phyloP scores from a whole-genome alignment of 108 stramenopile genomes.

The Cyclotella baltica region DNA sequence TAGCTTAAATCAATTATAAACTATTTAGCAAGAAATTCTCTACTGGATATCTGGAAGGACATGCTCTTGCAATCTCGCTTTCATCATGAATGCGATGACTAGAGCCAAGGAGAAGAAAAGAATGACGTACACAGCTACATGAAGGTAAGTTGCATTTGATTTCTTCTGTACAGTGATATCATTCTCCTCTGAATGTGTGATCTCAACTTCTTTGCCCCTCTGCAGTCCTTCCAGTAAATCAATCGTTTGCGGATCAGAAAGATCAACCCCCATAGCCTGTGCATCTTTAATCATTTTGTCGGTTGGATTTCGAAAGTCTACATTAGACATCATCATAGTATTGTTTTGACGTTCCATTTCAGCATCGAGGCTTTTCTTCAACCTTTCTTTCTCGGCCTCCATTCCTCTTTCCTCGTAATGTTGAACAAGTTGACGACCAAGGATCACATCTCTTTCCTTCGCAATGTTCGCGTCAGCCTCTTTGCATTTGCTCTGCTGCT shows the following conservation, averaged over 20 bases:
- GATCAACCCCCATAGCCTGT: constrained; percentile 44
- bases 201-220: background rate
- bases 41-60: too few species aligned
- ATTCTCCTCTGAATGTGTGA: background rate
- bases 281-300: constrained; percentile 43
- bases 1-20: too few species aligned
- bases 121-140: too few species aligned
- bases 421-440: constrained; percentile 25
- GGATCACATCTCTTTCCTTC: constrained; percentile 25
- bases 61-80: too few species aligned
- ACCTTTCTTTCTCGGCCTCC: constrained; percentile 24
- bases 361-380: constrained; percentile 32
- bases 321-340: background rate
- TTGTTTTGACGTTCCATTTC: background rate
- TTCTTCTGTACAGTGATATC: background rate
- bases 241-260: constrained; percentile 29
- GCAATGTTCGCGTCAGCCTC: constrained; percentile 1
- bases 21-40: too few species aligned
- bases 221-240: constrained; percentile 35
- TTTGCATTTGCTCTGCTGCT: constrained; percentile 1
- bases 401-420: constrained; percentile 42
- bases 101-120: too few species aligned
- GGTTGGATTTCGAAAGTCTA: constrained; percentile 50
- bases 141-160: too few species aligned
- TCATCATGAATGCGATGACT: too few species aligned